Conservation (phyloP, 2,329 filamentous ascomycete species). For the Stemphylium vesicarium region DNA sequence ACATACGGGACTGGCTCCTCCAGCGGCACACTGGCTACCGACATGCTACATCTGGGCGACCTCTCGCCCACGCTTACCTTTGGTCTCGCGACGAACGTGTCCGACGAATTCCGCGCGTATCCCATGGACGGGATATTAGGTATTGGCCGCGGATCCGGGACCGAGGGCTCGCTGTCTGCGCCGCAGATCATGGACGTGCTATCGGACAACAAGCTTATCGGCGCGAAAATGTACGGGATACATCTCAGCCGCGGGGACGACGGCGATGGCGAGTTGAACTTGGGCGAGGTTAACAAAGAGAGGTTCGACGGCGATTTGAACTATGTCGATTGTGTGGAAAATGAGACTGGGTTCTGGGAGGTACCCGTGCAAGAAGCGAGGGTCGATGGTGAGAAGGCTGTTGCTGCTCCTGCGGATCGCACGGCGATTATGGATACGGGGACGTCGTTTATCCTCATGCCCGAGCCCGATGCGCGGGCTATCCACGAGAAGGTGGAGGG, state of each 20-base stretch:
- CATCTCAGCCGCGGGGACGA: slow-evolving; percentile 72
- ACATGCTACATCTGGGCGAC: slow-evolving; percentile 71
- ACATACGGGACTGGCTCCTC: slow-evolving; percentile 80
- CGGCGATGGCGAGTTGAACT: slow-evolving; percentile 76
- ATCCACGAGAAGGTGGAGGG: slow-evolving; percentile 73
- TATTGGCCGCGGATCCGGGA: slow-evolving; percentile 65
- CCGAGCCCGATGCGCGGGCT: slow-evolving; percentile 67
- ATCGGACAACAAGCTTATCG: slow-evolving; percentile 61
- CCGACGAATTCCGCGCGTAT: slow-evolving; percentile 75
- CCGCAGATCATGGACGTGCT: slow-evolving; percentile 73
- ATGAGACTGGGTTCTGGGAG: slow-evolving; percentile 70
- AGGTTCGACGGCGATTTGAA: slow-evolving; percentile 72
- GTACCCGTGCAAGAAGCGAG: slow-evolving; percentile 71
- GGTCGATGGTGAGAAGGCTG: slow-evolving; percentile 63
- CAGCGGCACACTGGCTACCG: slow-evolving; percentile 68
- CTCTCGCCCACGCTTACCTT: slow-evolving; percentile 70
- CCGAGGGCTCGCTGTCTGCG: slow-evolving; percentile 52
- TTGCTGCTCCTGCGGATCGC: slow-evolving; percentile 52
- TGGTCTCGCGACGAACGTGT: slow-evolving; percentile 74
- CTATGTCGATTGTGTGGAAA: slow-evolving; percentile 64
- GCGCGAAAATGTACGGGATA: slow-evolving; percentile 73
- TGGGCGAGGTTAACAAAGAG: slow-evolving; percentile 71
- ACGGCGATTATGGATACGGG: slow-evolving; percentile 82
- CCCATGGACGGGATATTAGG: slow-evolving; percentile 90
- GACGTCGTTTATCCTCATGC: slow-evolving; percentile 79